Evolutionary conservation across 768 basidiomycete genomes (phyloP), one percentile per base, ranked within the genome.

Genomic region (Calocybe gangraenosa): DNA sequence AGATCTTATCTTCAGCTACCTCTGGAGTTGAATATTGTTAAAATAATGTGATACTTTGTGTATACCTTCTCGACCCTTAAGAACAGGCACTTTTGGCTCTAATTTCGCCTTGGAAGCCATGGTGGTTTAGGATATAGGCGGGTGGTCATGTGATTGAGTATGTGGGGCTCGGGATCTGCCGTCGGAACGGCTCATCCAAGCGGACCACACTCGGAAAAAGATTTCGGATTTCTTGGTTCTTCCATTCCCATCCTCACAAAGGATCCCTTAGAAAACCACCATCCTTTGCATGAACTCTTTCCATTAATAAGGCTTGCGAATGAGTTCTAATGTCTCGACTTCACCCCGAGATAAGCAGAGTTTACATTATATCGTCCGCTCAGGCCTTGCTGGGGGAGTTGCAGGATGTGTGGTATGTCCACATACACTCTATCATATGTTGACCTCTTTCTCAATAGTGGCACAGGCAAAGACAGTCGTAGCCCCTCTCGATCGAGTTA

Each of bases 401-500:
- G 95, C 94, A 30, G 94, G 92, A 40, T 95, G 92, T 67, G 76
- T 94, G 52, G 94, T 96, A 60, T 58, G 91, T 78, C 31, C 11
- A 56, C 25, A 33, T 48, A 35, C 45, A 18, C 45, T 40, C 19
- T 49, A 44, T 25, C 50, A 32, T 37, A 13, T 36, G n/a, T 4
- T 45, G 31, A 25, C 20, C n/a, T 2, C 5, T 47, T 14, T 23
- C 14, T 42, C 7, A 9, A 40, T 14, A 35, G 37, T 31, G 10
- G 19, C 37, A 32, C 52, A 95, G 94, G 92, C 93, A 39, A 95
- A 95, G 68, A 92, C 92, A 10, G 85, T 84, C 23, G 90, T 96
- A 35, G 96, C 96, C 15, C 96, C 96, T 3, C 76, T 99, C 39
- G 96, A 99, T 64, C 76, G 96, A 61, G 94, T 99, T 55, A 99